These are phyloP conservation scores for Withania somnifera DNA, from an alignment of 305 asterid species.

Conservation along the genomic window DNA sequence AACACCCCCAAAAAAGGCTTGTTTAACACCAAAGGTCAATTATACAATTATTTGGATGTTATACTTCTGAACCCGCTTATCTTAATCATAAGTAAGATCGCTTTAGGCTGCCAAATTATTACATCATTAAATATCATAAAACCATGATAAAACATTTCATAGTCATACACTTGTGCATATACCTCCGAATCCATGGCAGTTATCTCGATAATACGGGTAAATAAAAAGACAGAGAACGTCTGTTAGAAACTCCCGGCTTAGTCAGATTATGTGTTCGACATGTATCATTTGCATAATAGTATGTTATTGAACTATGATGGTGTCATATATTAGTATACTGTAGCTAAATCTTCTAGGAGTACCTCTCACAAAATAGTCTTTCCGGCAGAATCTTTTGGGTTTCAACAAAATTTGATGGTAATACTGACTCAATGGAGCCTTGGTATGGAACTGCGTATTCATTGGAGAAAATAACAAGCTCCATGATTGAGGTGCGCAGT, in stretches of 20 bases:
- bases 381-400: conserved; percentile 82
- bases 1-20: not conserved
- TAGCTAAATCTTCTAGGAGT: not conserved
- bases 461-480: conserved; percentile 46
- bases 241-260: not conserved
- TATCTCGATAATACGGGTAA: not conserved
- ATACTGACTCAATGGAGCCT: conserved; percentile 52
- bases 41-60: not conserved
- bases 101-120: not conserved
- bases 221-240: not conserved
- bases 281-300: not conserved
- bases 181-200: not conserved
- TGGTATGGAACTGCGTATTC: conserved; percentile 91
- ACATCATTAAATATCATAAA: not conserved
- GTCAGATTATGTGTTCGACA: not conserved
- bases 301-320: not conserved
- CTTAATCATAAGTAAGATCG: not conserved
- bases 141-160: not conserved
- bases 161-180: not conserved
- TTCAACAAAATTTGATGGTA: conserved; percentile 80
- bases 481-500: conserved; percentile 52
- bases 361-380: not conserved
- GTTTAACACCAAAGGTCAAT: not conserved
- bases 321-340: not conserved
- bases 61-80: not conserved